phyloP scores from a whole-genome alignment of 768 basidiomycete genomes.

The Kwoniella mangroviensis region DNA sequence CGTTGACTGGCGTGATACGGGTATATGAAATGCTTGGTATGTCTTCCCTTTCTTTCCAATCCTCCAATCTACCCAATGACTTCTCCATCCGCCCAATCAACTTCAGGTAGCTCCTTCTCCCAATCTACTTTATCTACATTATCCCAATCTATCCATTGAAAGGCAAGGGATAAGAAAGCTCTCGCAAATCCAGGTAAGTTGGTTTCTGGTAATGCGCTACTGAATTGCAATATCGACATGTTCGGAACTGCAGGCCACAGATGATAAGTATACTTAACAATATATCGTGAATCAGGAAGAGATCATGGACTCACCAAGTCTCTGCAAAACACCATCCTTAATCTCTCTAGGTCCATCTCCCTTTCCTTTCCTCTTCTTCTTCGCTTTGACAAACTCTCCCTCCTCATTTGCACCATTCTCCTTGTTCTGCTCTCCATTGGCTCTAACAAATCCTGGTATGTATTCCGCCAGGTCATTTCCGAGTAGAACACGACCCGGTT shows the following conservation, averaged over 20 bases:
- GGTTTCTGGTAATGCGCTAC: slow-evolving; percentile 38
- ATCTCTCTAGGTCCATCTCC: slow-evolving; percentile 1
- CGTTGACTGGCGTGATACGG: neutral
- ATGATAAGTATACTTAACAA: too few relatives aligned
- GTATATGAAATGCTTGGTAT: slow-evolving; percentile 16
- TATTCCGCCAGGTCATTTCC: slow-evolving; percentile 50
- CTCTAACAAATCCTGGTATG: slow-evolving; percentile 28
- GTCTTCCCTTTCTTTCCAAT: neutral
- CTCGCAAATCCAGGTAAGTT: slow-evolving; percentile 49
- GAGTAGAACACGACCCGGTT: slow-evolving; percentile 32
- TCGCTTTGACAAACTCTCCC: slow-evolving; percentile 42
- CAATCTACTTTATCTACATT: slow-evolving; percentile 34
- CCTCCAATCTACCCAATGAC: slow-evolving; percentile 17
- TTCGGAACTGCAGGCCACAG: slow-evolving; percentile 33
- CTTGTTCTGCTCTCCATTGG: neutral
- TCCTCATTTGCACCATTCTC: slow-evolving; percentile 1
- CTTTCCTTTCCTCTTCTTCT: slow-evolving; percentile 46
- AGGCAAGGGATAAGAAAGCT: slow-evolving; percentile 43
- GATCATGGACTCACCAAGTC: slow-evolving; percentile 36
- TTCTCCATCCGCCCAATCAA: slow-evolving; percentile 46
- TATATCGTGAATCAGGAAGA: too few relatives aligned
- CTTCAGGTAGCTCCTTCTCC: slow-evolving; percentile 35
- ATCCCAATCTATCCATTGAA: slow-evolving; percentile 36
- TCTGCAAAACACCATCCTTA: slow-evolving; percentile 39
- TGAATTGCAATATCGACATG: slow-evolving; percentile 24